A percentile compares a stretch with the other conserved stretches of the same genome.
phyloP scores from a whole-genome alignment of 306 rosid genomes.

The Ormosia semicastrata region DNA sequence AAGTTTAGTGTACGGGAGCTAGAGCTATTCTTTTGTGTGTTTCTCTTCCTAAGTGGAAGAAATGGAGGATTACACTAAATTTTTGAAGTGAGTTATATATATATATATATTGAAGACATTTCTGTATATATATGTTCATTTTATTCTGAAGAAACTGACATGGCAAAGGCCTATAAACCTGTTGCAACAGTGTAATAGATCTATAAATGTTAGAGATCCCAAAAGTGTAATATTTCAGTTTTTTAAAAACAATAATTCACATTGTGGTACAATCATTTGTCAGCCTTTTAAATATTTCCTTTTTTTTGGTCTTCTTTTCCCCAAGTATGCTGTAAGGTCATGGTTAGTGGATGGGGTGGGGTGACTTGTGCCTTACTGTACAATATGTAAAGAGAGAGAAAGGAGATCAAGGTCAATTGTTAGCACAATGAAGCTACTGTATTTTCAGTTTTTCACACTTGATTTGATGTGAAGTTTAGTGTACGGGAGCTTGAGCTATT shows the following conservation, averaged over 20 bases:
- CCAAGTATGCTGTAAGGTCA: not conserved
- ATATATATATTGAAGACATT: no score
- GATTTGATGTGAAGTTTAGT: not conserved
- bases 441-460: not conserved
- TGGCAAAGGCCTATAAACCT: not conserved
- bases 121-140: not conserved
- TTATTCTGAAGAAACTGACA: not conserved
- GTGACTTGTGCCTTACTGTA: not conserved
- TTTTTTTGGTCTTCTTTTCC: no score
- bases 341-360: not conserved
- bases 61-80: no score
- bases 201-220: not conserved
- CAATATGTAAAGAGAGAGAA: not conserved
- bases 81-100: no score
- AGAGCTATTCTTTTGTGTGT: not conserved
- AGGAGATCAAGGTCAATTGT: conserved; percentile 3
- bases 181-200: not conserved
- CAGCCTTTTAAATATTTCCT: no score
- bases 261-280: no score
- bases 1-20: conserved; percentile 7
- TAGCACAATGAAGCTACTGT: not conserved
- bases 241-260: no score
- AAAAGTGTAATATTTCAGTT: not conserved
- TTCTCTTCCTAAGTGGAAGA: not conserved
- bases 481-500: not conserved